Conservation (phyloP, 495 filamentous ascomycete species). For the Poronia punctata region DNA sequence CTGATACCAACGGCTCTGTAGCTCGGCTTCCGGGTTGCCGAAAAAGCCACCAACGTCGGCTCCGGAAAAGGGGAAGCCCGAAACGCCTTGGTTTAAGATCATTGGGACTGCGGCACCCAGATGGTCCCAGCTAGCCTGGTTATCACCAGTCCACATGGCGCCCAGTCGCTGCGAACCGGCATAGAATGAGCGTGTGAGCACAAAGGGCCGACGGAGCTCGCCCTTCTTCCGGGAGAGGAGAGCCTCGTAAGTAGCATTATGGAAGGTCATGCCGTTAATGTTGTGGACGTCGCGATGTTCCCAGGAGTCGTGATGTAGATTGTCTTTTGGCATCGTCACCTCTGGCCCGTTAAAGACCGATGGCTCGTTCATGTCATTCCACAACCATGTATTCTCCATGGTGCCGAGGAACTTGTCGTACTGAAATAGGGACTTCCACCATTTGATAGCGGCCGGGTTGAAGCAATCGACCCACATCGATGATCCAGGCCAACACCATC, state of each 20-base stretch:
- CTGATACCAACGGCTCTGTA: slow-evolving; percentile 93
- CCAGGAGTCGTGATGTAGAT: slow-evolving; percentile 85
- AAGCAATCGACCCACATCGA: slow-evolving; percentile 95
- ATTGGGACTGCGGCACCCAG: slow-evolving; percentile 81
- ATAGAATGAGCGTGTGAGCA: slow-evolving; percentile 87
- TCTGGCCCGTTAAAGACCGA: slow-evolving; percentile 98
- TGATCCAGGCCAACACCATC: slow-evolving; percentile 97
- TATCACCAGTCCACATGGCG: slow-evolving; percentile 99
- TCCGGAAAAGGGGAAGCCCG: slow-evolving; percentile 88
- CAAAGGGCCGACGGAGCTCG: slow-evolving; percentile 72
- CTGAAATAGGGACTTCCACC: slow-evolving; percentile 86
- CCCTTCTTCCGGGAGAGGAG: slow-evolving; percentile 73
- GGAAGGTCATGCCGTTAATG: slow-evolving; percentile 84
- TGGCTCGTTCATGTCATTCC: slow-evolving; percentile 99
- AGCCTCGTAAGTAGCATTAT: slow-evolving; percentile 86
- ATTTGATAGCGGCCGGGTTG: slow-evolving; percentile 74
- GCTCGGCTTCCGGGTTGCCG: slow-evolving; percentile 85
- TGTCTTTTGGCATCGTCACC: slow-evolving; percentile 97
- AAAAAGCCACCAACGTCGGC: slow-evolving; percentile 98
- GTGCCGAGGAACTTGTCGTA: slow-evolving; percentile 81
- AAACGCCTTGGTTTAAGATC: slow-evolving; percentile 84
- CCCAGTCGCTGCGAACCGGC: slow-evolving; percentile 81
- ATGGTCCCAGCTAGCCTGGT: slow-evolving; percentile 89
- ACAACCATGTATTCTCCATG: slow-evolving; percentile 78
- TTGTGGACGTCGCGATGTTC: slow-evolving; percentile 97